Percentiles rank a stretch among this genome's conserved stretches.
phyloP scores from a whole-genome alignment of 768 basidiomycete genomes.

The Rhizopogon salebrosus region DNA sequence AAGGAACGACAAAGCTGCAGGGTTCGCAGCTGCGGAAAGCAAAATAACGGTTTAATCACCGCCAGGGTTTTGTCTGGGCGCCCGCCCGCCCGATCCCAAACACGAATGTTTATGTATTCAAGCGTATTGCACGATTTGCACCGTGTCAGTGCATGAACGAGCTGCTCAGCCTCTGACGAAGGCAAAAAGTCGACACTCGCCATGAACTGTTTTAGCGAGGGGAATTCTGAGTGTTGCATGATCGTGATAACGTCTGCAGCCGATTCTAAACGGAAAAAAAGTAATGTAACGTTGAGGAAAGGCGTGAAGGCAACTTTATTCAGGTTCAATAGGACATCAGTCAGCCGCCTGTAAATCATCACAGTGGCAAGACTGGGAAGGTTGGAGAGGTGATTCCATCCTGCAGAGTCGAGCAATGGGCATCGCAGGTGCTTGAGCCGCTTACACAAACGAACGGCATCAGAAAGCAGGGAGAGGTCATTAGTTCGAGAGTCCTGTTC shows the following conservation, averaged over 20 bases:
- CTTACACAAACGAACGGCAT: background rate
- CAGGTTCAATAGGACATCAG: no score
- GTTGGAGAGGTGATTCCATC: background rate
- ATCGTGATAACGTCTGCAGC: background rate
- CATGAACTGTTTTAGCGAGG: no score
- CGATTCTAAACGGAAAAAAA: background rate
- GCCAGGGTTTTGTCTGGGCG: background rate
- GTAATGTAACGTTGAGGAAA: background rate
- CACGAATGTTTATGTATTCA: background rate
- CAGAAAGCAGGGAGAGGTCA: background rate
- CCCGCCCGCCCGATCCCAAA: no score
- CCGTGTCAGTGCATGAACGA: background rate
- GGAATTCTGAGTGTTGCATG: background rate
- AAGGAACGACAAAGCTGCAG: background rate
- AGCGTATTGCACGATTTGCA: background rate
- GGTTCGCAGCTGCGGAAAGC: background rate
- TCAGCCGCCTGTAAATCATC: background rate
- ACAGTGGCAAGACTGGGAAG: background rate
- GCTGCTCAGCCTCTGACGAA: background rate
- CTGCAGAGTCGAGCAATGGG: background rate
- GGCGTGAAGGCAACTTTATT: background rate
- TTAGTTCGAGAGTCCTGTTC: no score
- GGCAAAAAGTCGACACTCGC: background rate
- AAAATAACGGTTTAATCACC: background rate
- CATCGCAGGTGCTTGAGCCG: background rate